A percentile compares a stretch with the other conserved stretches of the same genome.
Conservation (phyloP, 2,329 filamentous ascomycete genomes). For the Cladophialophora yegresii region DNA sequence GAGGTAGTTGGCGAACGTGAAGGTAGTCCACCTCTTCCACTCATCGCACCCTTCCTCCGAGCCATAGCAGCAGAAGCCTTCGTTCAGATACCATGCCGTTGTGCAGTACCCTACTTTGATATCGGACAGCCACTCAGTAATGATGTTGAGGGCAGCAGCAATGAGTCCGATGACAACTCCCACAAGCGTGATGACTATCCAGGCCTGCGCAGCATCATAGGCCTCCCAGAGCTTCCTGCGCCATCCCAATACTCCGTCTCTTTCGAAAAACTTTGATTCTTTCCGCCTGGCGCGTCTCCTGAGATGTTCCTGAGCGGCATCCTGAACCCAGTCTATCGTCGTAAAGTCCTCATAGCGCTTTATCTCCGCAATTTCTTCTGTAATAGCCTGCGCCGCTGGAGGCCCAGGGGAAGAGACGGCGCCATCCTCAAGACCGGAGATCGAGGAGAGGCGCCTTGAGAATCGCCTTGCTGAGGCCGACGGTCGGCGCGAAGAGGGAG, state of each 20-base stretch:
- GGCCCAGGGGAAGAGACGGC: constrained; percentile 55
- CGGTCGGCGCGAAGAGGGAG: constrained; percentile 49
- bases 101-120: constrained; percentile 95
- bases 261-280: constrained; percentile 71
- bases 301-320: constrained; percentile 86
- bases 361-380: constrained; percentile 95
- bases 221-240: constrained; percentile 77
- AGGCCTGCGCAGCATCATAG: constrained; percentile 95
- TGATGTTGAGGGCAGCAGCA: constrained; percentile 88
- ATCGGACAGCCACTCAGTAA: constrained; percentile 95
- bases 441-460: constrained; percentile 67
- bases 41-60: constrained; percentile 84
- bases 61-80: constrained; percentile 97
- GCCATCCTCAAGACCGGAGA: constrained; percentile 65
- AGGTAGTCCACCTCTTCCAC: constrained; percentile 85
- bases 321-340: constrained; percentile 95
- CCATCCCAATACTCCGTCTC: constrained; percentile 72
- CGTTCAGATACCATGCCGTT: constrained; percentile 94
- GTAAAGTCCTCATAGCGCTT: constrained; percentile 99
- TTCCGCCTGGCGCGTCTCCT: constrained; percentile 74
- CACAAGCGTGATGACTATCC: constrained; percentile 95
- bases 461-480: constrained; percentile 53
- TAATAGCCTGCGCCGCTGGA: constrained; percentile 69
- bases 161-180: constrained; percentile 89
- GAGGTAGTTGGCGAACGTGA: constrained; percentile 77